Base-by-base conservation (phyloP, 176 grass and related monocot genomes). In the Urochloa ruziziensis region DNA sequence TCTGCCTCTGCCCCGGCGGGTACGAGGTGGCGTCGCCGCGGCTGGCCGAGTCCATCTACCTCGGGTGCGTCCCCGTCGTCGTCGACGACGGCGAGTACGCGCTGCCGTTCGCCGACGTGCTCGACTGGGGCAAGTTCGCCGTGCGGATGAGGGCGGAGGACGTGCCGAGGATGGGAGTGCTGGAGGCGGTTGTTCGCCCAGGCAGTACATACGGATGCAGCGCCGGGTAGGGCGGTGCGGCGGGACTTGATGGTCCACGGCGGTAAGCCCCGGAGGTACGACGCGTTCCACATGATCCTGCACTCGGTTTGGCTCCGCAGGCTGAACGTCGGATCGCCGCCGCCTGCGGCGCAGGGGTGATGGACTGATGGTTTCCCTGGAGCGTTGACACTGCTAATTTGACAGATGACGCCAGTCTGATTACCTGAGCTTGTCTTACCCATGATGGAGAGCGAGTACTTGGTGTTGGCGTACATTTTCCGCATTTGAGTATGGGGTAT, bases 11-110 rank as follows among this genome's bases (percentile, higher is more conserved):
- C 59, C 95, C 92, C 0, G 92, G 95, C 70, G 95, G 95, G 30
- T 93, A 97, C 68, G 95, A 97, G 84, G 95, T 97, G 81, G 95
- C 95, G 14, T 94, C 92, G 81, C 95, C 95, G 3, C 75, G 95
- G 35, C 90, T 97, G 27, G 86, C 91, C 0, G 95, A 97, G 83
- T 92, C 92, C 30, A 75, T 97, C 79, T 97, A 91, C 80, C 90
- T 97, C 11, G 95, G 85, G 30, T 97, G 95, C 33, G 95, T 97
- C 17, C 95, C 95, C 21, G 92, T 94, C n/a, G 84, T 91, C 30
- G 87, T 97, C 49, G 90, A 83, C 51, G 84, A 93, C 59, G 84
- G 90, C 44, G 81, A 84, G 37, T 97, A 97, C 70, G 90, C 83
- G 48, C 84, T 94, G 35, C 95, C 95, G 1, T 93, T 97, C 85